Percentiles rank a stretch among this genome's conserved stretches.
These are phyloP conservation scores for Blastobotrys chiropterorum DNA, from an alignment of 805 yeast genomes.

Conservation along the genomic window DNA sequence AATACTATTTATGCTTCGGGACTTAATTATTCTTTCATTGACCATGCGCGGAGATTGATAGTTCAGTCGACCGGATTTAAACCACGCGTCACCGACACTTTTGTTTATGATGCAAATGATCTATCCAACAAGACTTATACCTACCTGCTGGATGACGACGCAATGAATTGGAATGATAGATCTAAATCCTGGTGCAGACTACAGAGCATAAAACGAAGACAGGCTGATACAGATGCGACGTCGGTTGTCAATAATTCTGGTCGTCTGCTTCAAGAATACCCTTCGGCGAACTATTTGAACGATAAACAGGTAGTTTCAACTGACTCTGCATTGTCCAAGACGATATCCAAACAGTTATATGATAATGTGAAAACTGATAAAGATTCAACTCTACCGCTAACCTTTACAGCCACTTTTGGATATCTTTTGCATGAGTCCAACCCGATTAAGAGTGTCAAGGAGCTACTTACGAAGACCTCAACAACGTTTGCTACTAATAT, in stretches of 20 bases:
- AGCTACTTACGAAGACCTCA: not conserved
- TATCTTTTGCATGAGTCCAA: constrained; percentile 21
- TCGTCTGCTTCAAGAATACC: not conserved
- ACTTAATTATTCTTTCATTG: constrained; percentile 9
- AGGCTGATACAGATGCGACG: not conserved
- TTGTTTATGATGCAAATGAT: not conserved
- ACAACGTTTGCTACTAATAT: constrained; percentile 24
- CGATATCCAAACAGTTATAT: not conserved
- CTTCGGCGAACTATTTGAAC: not conserved
- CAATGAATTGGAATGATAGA: constrained; percentile 27
- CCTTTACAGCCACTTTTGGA: constrained; percentile 30
- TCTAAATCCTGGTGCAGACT: constrained; percentile 21
- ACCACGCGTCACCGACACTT: constrained; percentile 3
- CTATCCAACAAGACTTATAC: not conserved
- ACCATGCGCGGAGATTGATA: constrained; percentile 21
- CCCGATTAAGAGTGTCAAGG: constrained; percentile 9
- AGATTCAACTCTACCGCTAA: constrained; percentile 11
- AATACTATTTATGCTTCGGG: constrained; percentile 11
- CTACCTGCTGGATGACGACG: constrained; percentile 20
- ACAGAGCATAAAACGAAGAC: constrained; percentile 13
- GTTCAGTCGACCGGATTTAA: constrained; percentile 12
- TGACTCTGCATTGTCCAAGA: not conserved
- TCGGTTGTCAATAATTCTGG: constrained; percentile 2
- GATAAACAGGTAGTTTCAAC: not conserved
- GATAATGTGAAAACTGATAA: constrained; percentile 1